A percentile compares a stretch with the other conserved stretches of the same genome.
phyloP scores from a whole-genome alignment of 192 early-diverging fungal genomes.

The Coemansia sp. region DNA sequence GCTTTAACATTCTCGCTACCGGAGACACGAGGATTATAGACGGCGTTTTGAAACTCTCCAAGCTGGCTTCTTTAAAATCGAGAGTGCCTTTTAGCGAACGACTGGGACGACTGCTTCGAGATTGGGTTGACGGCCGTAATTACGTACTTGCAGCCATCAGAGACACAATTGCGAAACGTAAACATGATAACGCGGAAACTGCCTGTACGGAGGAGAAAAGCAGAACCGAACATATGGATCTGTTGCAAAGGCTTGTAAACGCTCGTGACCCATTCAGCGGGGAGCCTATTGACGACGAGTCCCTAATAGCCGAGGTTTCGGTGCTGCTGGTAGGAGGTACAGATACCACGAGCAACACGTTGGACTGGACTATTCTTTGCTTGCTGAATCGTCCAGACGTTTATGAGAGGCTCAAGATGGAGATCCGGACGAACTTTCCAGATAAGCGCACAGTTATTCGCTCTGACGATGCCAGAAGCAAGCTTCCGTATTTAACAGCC shows the following conservation, averaged over 20 bases:
- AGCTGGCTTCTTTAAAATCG: slow-evolving; percentile 8
- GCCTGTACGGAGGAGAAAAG: no score
- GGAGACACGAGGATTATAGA: slow-evolving; percentile 25
- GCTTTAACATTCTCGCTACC: slow-evolving; percentile 16
- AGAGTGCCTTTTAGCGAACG: slow-evolving; percentile 3
- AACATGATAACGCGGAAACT: no score
- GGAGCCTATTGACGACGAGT: slow-evolving; percentile 5
- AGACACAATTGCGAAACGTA: no score
- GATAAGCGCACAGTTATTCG: slow-evolving; percentile 12
- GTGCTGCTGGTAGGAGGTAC: slow-evolving; percentile 25
- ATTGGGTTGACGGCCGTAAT: not conserved
- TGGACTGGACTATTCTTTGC: slow-evolving; percentile 38
- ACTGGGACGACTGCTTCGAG: slow-evolving; percentile 15
- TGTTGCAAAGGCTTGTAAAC: slow-evolving; percentile 52
- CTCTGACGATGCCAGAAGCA: slow-evolving; percentile 22
- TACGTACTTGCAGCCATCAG: slow-evolving; percentile 11
- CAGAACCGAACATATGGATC: no score
- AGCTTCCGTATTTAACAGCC: slow-evolving; percentile 39
- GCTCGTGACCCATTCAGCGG: slow-evolving; percentile 40
- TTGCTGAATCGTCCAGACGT: no score
- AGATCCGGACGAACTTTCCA: slow-evolving; percentile 26
- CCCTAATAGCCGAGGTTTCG: slow-evolving; percentile 19
- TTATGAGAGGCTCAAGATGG: slow-evolving; percentile 18
- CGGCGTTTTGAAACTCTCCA: slow-evolving; percentile 7
- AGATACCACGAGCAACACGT: slow-evolving; percentile 52